Percentiles rank a stretch among this genome's conserved stretches.
Conservation (phyloP, 192 early-diverging fungal genomes). For the Martensiomyces pterosporus region DNA sequence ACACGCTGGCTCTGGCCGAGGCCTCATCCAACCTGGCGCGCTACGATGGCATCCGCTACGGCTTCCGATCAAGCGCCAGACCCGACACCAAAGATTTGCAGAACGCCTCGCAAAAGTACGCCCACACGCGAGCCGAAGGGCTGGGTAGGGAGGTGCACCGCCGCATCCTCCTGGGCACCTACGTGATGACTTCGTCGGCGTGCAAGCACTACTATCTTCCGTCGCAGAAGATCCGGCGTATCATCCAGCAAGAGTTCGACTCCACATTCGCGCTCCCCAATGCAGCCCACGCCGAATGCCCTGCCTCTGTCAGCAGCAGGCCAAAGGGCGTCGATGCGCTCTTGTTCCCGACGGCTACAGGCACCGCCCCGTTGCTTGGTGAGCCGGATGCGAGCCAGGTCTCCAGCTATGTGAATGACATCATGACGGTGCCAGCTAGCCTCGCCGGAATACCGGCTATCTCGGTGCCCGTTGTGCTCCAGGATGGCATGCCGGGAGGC, state of each 20-base stretch:
- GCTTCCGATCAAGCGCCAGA: constrained; percentile 26
- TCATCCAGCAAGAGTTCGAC: constrained; percentile 79
- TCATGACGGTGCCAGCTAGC: constrained; percentile 84
- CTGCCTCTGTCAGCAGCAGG: too few relatives aligned
- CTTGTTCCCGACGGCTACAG: constrained; percentile 73
- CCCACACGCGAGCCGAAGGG: constrained; percentile 60
- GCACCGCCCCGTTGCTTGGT: constrained; percentile 63
- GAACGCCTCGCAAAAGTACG: constrained; percentile 47
- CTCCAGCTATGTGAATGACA: constrained; percentile 76
- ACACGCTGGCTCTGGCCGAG: constrained; percentile 84
- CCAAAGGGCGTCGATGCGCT: constrained; percentile 61
- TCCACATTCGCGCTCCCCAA: constrained; percentile 63
- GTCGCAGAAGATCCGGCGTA: constrained; percentile 77
- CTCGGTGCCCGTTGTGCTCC: constrained; percentile 55
- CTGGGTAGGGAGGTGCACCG: constrained; percentile 79
- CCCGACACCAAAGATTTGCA: not conserved
- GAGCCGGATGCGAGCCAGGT: constrained; percentile 33
- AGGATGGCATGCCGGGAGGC: constrained; percentile 65
- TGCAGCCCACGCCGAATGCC: constrained; percentile 27
- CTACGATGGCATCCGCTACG: constrained; percentile 86
- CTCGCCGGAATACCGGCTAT: constrained; percentile 80
- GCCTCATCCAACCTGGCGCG: constrained; percentile 86
- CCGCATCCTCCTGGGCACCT: constrained; percentile 84
- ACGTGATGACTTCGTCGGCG: constrained; percentile 69
- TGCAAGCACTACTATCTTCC: constrained; percentile 69